Percentiles rank a stretch among this genome's conserved stretches.
Conservation (phyloP, 2,329 filamentous ascomycete genomes). For the Ceratocystis lukuohia region DNA sequence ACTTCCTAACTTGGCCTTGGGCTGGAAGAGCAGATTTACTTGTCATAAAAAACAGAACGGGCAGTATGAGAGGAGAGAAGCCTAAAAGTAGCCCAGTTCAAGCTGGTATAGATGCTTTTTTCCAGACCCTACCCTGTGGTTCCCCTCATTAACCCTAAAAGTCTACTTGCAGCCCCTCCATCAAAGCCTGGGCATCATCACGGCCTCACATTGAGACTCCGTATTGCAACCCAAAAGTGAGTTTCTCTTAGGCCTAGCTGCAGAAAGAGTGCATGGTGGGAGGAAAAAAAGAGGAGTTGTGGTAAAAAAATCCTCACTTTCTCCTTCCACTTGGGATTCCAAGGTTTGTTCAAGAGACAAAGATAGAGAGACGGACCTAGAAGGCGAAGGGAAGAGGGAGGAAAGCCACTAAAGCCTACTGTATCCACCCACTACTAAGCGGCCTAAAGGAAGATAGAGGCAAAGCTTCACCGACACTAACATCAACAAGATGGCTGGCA, state of each 20-base stretch:
- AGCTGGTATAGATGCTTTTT: neutral
- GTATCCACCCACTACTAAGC: neutral
- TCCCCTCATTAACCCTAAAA: neutral
- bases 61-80: neutral
- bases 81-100: too few relatives aligned
- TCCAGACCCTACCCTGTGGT: neutral
- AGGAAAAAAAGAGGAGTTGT: neutral
- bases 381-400: neutral
- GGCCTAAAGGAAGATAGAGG: too few relatives aligned
- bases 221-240: neutral
- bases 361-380: neutral
- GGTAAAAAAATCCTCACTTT: neutral
- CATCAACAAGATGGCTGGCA: neutral
- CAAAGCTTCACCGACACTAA: neutral
- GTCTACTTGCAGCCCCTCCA: neutral
- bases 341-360: neutral
- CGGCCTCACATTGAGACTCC: neutral
- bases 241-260: neutral
- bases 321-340: neutral
- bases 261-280: slow-evolving; percentile 1
- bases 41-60: neutral
- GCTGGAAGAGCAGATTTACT: too few relatives aligned
- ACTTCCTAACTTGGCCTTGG: too few relatives aligned
- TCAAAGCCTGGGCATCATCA: neutral
- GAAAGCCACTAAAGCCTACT: neutral